Evolutionary conservation across 2,329 filamentous ascomycete genomes (phyloP).

Genomic region (Nannizziopsis arthrosporioides): DNA sequence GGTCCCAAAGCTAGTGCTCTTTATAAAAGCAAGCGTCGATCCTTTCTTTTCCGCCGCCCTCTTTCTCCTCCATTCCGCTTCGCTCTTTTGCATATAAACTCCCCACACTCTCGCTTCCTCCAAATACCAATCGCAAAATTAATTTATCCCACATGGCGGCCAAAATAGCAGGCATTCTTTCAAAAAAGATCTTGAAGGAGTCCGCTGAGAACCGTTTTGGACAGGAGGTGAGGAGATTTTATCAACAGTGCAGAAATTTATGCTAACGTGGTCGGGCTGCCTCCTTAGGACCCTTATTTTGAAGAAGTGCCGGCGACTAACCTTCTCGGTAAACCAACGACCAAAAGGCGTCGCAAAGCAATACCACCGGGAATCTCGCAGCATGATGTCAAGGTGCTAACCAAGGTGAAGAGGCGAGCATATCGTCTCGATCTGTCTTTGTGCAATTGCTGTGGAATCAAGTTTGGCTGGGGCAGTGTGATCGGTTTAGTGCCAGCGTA

Average conservation of each 20-base stretch:
- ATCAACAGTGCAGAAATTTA: background rate
- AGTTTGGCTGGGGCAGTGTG: slow-evolving; percentile 80
- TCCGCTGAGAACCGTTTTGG: slow-evolving; percentile 33
- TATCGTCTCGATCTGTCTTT: slow-evolving; percentile 77
- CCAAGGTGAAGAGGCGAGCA: slow-evolving; percentile 71
- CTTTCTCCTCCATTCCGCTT: background rate
- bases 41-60: background rate
- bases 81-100: too few species aligned
- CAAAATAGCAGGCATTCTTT: slow-evolving; percentile 19
- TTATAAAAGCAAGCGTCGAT: background rate
- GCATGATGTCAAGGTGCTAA: slow-evolving; percentile 71
- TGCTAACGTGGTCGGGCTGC: slow-evolving; percentile 10
- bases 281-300: slow-evolving; percentile 71
- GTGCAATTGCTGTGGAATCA: slow-evolving; percentile 68
- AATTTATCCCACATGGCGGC: slow-evolving; percentile 14
- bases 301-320: slow-evolving; percentile 66
- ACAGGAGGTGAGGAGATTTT: slow-evolving; percentile 26
- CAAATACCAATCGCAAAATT: background rate
- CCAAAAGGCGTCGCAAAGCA: slow-evolving; percentile 75
- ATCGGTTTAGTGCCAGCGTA: slow-evolving; percentile 74
- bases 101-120: too few species aligned
- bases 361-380: slow-evolving; percentile 70
- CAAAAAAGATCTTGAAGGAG: slow-evolving; percentile 28
- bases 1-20: too few species aligned
- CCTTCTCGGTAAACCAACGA: slow-evolving; percentile 52